Evolutionary conservation across 2,329 filamentous ascomycete species (phyloP).

Genomic region (Beauveria sp.): DNA sequence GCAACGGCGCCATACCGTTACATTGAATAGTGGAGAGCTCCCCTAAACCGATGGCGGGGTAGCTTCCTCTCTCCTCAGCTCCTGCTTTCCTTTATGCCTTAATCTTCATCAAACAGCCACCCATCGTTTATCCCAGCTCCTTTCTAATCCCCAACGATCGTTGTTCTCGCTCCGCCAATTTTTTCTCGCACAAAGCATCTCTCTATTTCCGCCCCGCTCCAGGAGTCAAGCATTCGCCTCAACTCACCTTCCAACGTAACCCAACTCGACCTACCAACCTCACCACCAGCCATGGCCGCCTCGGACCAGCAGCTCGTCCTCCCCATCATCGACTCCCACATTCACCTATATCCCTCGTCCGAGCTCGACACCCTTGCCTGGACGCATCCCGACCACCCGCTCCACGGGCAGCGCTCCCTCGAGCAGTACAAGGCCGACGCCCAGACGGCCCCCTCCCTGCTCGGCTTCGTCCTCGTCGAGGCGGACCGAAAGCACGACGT

Average conservation of each 20-base stretch:
- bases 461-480: slow-evolving; percentile 77
- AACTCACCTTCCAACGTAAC: background rate
- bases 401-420: slow-evolving; percentile 58
- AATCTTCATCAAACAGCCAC: background rate
- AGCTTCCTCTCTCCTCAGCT: background rate
- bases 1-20: background rate
- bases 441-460: slow-evolving; percentile 34
- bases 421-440: slow-evolving; percentile 51
- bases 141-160: too few relatives aligned
- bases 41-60: slow-evolving; percentile 5
- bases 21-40: slow-evolving; percentile 4
- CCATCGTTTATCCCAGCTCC: background rate
- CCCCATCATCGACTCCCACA: slow-evolving; percentile 79
- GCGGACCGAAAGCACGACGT: slow-evolving; percentile 64
- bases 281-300: background rate
- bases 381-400: slow-evolving; percentile 51
- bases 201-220: background rate
- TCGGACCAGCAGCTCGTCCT: slow-evolving; percentile 24
- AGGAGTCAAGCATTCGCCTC: background rate
- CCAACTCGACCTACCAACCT: background rate
- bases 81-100: background rate
- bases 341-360: slow-evolving; percentile 73
- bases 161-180: background rate
- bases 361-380: slow-evolving; percentile 63
- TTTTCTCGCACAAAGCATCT: background rate